phyloP scores from a whole-genome alignment of 1,139 yeast species.

The Candida pseudoviswanathii region DNA sequence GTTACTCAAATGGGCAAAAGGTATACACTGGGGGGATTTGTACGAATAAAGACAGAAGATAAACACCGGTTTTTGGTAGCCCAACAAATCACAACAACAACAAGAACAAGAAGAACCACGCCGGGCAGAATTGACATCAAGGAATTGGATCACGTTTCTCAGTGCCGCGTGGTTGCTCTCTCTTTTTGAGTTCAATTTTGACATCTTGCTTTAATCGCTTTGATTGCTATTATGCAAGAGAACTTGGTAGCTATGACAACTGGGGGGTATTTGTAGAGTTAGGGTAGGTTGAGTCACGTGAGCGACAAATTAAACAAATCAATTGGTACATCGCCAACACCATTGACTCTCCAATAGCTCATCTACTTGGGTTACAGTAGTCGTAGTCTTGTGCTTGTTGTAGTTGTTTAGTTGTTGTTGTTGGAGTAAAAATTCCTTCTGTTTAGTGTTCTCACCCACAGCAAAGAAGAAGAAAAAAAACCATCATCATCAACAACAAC shows the following conservation, averaged over 20 bases:
- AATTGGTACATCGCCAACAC: no score
- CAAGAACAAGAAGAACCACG: no score
- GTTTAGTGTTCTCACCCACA: slow-evolving; percentile 1
- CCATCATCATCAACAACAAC: slow-evolving; percentile 4
- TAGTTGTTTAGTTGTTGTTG: neutral
- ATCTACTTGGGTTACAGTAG: no score
- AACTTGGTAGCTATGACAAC: neutral
- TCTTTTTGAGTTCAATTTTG: neutral
- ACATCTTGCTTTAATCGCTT: neutral
- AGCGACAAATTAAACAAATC: no score
- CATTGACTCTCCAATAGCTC: no score
- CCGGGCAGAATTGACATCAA: no score
- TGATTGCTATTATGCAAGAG: neutral
- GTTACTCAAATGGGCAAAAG: neutral
- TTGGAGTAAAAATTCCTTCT: no score
- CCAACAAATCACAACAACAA: neutral
- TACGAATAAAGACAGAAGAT: neutral
- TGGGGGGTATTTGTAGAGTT: neutral
- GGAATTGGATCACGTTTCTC: no score
- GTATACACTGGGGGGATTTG: no score
- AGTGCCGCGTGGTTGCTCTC: neutral
- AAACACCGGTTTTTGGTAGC: neutral
- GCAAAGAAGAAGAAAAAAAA: neutral
- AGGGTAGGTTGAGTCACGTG: neutral
- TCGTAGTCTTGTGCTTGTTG: neutral